Percentiles rank a stretch among this genome's conserved stretches.
These are phyloP conservation scores for Peribolospora kevripleyi DNA, from an alignment of 768 basidiomycete genomes.

Conservation along the genomic window DNA sequence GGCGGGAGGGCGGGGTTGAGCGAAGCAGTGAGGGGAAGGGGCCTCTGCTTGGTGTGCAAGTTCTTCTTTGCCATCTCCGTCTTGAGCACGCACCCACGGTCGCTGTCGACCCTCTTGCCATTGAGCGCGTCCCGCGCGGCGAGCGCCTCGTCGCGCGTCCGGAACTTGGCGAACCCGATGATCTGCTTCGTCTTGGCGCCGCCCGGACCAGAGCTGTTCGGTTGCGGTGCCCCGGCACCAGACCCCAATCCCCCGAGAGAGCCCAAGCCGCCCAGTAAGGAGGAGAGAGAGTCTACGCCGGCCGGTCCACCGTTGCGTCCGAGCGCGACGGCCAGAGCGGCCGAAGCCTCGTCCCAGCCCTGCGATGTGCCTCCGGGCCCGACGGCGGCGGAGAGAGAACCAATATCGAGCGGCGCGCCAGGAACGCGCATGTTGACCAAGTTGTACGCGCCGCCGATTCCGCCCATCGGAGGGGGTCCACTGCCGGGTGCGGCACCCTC, in stretches of 20 bases:
- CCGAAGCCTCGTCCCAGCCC: no score
- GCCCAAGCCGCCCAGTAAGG: no score
- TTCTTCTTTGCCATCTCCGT: constrained; percentile 99
- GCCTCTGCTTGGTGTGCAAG: constrained; percentile 64
- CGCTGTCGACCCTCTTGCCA: constrained; percentile 69
- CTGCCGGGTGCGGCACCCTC: no score
- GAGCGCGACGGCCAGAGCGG: not conserved
- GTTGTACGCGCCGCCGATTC: no score
- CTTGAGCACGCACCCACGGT: constrained; percentile 77
- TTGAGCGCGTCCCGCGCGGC: constrained; percentile 69
- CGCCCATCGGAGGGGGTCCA: no score
- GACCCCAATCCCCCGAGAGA: no score
- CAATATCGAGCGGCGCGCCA: no score
- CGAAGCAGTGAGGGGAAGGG: constrained; percentile 34
- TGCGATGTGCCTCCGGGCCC: no score
- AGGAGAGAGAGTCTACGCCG: not conserved
- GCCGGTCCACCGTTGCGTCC: not conserved
- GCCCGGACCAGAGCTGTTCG: constrained; percentile 22
- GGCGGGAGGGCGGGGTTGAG: not conserved
- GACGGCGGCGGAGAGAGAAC: no score
- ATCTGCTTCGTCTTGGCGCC: constrained; percentile 58
- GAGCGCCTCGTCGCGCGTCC: constrained; percentile 60
- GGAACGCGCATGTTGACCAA: no score
- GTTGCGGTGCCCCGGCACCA: no score
- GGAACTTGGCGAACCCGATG: constrained; percentile 94